Evolutionary conservation across 2,329 filamentous ascomycete genomes (phyloP).

Genomic region (Berkeleyomyces basicola): DNA sequence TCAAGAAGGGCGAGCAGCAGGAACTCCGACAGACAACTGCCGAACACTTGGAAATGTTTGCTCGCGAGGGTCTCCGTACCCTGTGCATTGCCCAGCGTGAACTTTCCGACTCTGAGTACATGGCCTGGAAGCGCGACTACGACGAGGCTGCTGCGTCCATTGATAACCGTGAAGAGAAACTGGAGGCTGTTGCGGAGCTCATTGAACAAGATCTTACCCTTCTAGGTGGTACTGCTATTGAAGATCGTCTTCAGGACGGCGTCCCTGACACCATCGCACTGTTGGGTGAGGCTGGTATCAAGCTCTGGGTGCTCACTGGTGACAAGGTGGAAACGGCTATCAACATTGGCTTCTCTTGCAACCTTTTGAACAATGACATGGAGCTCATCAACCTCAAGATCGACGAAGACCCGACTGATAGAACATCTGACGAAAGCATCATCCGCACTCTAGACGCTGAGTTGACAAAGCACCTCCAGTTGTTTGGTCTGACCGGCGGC

Average conservation of each 20-base stretch:
- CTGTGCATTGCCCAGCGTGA: slow-evolving; percentile 81
- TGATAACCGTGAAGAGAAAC: slow-evolving; percentile 75
- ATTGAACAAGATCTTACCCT: slow-evolving; percentile 84
- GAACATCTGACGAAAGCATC: slow-evolving; percentile 30
- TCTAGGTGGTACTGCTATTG: slow-evolving; percentile 87
- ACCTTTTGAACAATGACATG: slow-evolving; percentile 94
- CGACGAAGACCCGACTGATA: slow-evolving; percentile 49
- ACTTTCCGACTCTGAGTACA: slow-evolving; percentile 68
- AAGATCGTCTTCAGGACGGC: slow-evolving; percentile 90
- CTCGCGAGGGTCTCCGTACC: slow-evolving; percentile 83
- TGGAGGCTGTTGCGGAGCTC: slow-evolving; percentile 74
- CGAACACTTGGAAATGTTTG: slow-evolving; percentile 93
- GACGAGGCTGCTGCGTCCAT: slow-evolving; percentile 74
- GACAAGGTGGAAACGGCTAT: slow-evolving; percentile 99
- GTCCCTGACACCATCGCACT: slow-evolving; percentile 91
- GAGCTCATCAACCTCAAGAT: slow-evolving; percentile 83
- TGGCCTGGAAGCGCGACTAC: slow-evolving; percentile 69
- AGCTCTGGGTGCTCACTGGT: slow-evolving; percentile 94
- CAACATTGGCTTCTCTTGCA: slow-evolving; percentile 99
- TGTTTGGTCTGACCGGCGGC: slow-evolving; percentile 66
- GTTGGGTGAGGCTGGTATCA: slow-evolving; percentile 85
- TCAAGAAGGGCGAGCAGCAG: slow-evolving; percentile 70
- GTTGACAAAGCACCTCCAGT: slow-evolving; percentile 54
- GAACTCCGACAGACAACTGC: slow-evolving; percentile 72
- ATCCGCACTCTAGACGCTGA: slow-evolving; percentile 47